Percentiles rank a stretch among this genome's conserved stretches.
Evolutionary conservation across 2,329 filamentous ascomycete species (phyloP).

Genomic region (Lithohypha guttulata): DNA sequence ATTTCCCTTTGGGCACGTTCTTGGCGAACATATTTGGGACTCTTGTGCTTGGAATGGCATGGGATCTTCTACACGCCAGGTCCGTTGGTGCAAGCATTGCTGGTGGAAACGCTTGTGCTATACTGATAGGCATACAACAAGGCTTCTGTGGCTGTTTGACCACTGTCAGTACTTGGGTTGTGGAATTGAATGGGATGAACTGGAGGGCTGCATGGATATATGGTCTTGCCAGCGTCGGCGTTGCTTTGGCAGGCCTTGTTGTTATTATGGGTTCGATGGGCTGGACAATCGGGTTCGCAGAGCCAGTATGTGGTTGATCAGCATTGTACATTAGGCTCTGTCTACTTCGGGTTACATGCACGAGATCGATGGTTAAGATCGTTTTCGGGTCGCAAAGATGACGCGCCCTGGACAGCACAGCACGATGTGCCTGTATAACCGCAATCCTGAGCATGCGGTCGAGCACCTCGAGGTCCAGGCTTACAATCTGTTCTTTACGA

Average conservation of each 20-base stretch:
- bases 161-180: constrained; percentile 54
- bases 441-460: too few species aligned
- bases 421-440: too few species aligned
- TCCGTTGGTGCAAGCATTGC: constrained; percentile 32
- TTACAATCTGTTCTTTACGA: too few species aligned
- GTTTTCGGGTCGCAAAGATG: too few species aligned
- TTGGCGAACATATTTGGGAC: constrained; percentile 66
- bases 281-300: constrained; percentile 53
- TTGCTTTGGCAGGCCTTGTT: constrained; percentile 50
- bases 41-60: constrained; percentile 59
- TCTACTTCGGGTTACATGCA: too few species aligned
- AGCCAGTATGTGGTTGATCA: constrained; percentile 11
- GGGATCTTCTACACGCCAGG: constrained; percentile 58
- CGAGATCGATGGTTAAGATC: too few species aligned
- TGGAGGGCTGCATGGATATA: constrained; percentile 48
- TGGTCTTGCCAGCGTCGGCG: constrained; percentile 42
- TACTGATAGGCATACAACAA: constrained; percentile 52
- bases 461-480: too few species aligned
- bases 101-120: constrained; percentile 39
- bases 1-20: constrained; percentile 76
- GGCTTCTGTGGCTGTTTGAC: constrained; percentile 56
- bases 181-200: constrained; percentile 43
- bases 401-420: too few species aligned
- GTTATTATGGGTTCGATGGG: constrained; percentile 63
- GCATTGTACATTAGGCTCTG: too few species aligned